Base-by-base conservation (phyloP, 2,329 filamentous ascomycete genomes). In the Beauveria medogensis region DNA sequence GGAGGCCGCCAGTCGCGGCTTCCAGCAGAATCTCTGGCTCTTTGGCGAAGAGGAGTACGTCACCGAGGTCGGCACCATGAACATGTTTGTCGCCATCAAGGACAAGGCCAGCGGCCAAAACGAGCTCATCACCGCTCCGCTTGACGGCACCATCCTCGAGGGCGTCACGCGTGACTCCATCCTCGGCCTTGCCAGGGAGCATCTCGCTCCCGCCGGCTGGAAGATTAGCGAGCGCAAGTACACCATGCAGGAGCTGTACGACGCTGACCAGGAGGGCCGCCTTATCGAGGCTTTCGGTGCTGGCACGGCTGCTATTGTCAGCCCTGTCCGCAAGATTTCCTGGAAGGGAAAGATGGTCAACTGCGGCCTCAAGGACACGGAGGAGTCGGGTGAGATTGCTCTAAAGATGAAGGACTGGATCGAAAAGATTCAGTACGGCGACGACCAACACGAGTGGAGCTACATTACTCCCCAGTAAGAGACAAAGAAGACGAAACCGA, bases 61-160 rank as follows among this genome's bases (percentile, higher is more conserved):
- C 62, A 99, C 94, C 52, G 94, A 99, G 77, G 94, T 97, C 61
- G 94, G 94, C 70, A 97, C 94, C 62, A 99, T 99, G 94, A 99
- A 99, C 78, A 86, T 99, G 73, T 99, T 97, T 70, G 88, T 89
- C 37, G 92, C 89, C 47, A 77, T 97, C 68, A 86, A 86, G 77
- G 86, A 95, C 79, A 90, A 90, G 81, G 82, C 90, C 74, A 94
- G 91, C 14, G 94, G 93, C 8, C 84, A 92, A 77, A 93, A 92
- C 71, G 92, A 97, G 79, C 84, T 99, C 58, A 74, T 97, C 69
- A 99, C 94, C n/a, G 91, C 93, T 43, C 94, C 94, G 26, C 82
- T 99, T 16, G 94, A 99, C 73, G 94, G 94, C 55, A 99, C 93
- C 34, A 99, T 99, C 66, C 83, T 99, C 51, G 91, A 95, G 76